Evolutionary conservation across 1,139 yeast species (phyloP).

Genomic region (Yamadazyma sp.): DNA sequence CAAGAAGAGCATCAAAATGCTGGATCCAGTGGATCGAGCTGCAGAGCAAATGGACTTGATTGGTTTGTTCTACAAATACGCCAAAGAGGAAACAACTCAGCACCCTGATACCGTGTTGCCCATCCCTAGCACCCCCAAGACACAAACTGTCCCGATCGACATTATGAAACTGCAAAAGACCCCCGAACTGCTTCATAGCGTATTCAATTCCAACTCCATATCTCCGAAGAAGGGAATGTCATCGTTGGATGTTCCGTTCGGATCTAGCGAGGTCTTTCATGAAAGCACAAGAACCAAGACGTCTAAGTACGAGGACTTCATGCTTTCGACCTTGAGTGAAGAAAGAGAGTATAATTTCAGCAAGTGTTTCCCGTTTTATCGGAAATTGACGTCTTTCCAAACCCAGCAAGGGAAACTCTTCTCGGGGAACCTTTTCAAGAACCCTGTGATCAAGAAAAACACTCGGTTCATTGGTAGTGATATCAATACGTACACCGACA

Average conservation of each 20-base stretch:
- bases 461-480: conserved; percentile 54
- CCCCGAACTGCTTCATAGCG: neutral
- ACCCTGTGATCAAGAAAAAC: conserved; percentile 42
- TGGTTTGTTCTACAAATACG: conserved; percentile 41
- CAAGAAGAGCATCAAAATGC: conserved; percentile 23
- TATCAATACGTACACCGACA: conserved; percentile 49
- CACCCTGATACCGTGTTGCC: conserved; percentile 4
- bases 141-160: conserved; percentile 3
- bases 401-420: conserved; percentile 59
- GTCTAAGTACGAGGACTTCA: conserved; percentile 21
- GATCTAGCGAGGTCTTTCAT: neutral
- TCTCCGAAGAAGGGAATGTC: conserved; percentile 17
- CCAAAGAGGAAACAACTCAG: conserved; percentile 34
- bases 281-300: conserved; percentile 7
- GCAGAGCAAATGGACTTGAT: conserved; percentile 37
- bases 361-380: conserved; percentile 79
- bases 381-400: conserved; percentile 63
- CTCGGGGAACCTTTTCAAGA: conserved; percentile 35
- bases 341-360: conserved; percentile 65
- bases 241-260: conserved; percentile 3
- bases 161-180: neutral
- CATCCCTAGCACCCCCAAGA: conserved; percentile 2
- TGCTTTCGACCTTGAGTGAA: conserved; percentile 32
- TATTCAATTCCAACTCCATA: conserved; percentile 12
- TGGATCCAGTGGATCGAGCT: conserved; percentile 13